Evolutionary conservation across 164 flowering plant genomes (phyloP).

Genomic region (Euptelea pleiosperma): DNA sequence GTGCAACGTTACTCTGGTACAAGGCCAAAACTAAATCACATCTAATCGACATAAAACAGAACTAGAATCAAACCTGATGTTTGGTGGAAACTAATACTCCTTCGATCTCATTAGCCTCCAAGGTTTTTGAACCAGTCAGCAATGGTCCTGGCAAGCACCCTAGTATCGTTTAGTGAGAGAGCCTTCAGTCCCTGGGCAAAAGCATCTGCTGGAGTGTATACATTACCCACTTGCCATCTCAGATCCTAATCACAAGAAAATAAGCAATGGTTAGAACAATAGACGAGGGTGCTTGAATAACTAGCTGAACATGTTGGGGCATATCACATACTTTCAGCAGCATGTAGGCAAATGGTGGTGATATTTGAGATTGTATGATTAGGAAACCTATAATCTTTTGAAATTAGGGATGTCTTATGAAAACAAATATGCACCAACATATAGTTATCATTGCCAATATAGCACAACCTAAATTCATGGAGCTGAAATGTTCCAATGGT

Average conservation of each 20-base stretch:
- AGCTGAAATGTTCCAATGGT: too few relatives aligned
- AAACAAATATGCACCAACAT: too few relatives aligned
- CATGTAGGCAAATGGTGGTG: too few relatives aligned
- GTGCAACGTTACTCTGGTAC: too few relatives aligned
- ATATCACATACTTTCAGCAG: not conserved
- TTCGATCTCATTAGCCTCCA: not conserved
- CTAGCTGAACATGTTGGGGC: not conserved
- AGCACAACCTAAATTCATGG: too few relatives aligned
- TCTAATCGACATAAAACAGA: too few relatives aligned
- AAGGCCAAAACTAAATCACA: too few relatives aligned
- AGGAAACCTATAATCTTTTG: not conserved
- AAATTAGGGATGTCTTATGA: not conserved
- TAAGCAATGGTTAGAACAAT: not conserved
- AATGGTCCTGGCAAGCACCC: slow-evolving; percentile 59
- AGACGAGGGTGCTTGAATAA: not conserved
- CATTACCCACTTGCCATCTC: slow-evolving; percentile 73
- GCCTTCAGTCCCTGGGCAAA: slow-evolving; percentile 74
- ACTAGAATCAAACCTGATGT: too few relatives aligned
- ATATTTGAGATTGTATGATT: too few relatives aligned
- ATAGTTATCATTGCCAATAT: too few relatives aligned
- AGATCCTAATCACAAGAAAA: slow-evolving; percentile 49
- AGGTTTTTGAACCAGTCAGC: slow-evolving; percentile 48
- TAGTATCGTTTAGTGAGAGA: slow-evolving; percentile 59
- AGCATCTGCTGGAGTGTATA: slow-evolving; percentile 90
- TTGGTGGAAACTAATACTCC: too few relatives aligned